Evolutionary conservation across 352 stramenopile genomes (phyloP).

Genomic region (Globisporangium sylvaticum): DNA sequence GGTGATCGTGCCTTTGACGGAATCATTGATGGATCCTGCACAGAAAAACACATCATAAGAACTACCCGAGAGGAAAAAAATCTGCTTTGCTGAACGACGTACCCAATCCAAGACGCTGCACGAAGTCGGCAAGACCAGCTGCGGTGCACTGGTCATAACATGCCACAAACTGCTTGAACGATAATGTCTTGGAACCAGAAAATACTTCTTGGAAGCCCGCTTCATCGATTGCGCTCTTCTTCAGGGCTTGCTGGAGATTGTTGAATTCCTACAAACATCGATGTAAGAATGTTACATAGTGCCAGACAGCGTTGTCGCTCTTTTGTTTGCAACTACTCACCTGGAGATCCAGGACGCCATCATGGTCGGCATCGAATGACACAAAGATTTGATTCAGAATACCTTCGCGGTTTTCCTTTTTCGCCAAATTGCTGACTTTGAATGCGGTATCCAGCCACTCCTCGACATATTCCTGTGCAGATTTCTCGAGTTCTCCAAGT

Average conservation of each 20-base stretch:
- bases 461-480: conserved; percentile 30
- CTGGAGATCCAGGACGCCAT: conserved; percentile 36
- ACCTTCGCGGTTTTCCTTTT: conserved; percentile 36
- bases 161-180: conserved; percentile 28
- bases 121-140: conserved; percentile 31
- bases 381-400: conserved; percentile 39
- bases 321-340: conserved; percentile 7
- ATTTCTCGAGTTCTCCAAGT: conserved; percentile 35
- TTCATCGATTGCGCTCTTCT: conserved; percentile 36
- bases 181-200: conserved; percentile 18
- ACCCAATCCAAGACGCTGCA: conserved; percentile 40
- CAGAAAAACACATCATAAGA: neutral
- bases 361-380: conserved; percentile 37
- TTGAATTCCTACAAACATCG: conserved; percentile 48
- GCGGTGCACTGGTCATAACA: conserved; percentile 36
- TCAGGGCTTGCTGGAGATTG: conserved; percentile 45
- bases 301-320: neutral
- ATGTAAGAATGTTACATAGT: neutral
- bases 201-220: conserved; percentile 38
- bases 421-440: conserved; percentile 27
- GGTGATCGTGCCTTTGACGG: conserved; percentile 27
- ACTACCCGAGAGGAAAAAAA: neutral
- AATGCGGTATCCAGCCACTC: conserved; percentile 17
- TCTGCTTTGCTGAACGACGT: conserved; percentile 5
- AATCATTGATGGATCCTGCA: conserved; percentile 34